Conservation (phyloP, 2,329 filamentous ascomycete genomes). For the Setomelanomma holmii region DNA sequence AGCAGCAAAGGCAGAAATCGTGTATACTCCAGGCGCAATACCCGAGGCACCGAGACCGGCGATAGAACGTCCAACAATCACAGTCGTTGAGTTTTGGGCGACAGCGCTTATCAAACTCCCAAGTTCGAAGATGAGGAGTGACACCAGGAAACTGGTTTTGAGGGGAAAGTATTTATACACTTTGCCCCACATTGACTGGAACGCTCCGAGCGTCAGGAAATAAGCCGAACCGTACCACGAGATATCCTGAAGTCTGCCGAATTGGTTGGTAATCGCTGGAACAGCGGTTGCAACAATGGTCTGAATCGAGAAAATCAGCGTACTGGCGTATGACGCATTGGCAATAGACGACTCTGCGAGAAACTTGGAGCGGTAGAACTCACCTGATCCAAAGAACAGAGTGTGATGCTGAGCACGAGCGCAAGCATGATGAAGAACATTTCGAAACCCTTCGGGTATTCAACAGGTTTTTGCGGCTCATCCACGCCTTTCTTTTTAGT, state of each 20-base stretch:
- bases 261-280: constrained; percentile 38
- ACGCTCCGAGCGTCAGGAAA: constrained; percentile 53
- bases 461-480: constrained; percentile 6
- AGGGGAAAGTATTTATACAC: constrained; percentile 55
- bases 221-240: constrained; percentile 45
- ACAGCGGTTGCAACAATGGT: constrained; percentile 41
- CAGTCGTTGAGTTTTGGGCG: constrained; percentile 42
- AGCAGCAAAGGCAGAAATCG: constrained; percentile 54
- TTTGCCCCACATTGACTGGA: constrained; percentile 57
- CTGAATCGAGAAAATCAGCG: constrained; percentile 23
- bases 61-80: constrained; percentile 51
- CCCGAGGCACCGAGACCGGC: constrained; percentile 49
- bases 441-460: constrained; percentile 21
- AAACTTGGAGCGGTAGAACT: neutral
- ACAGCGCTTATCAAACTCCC: constrained; percentile 62
- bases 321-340: constrained; percentile 6
- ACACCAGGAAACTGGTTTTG: constrained; percentile 46
- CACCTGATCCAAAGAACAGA: constrained; percentile 5
- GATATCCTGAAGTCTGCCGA: constrained; percentile 28
- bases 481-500: constrained; percentile 1
- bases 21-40: constrained; percentile 41
- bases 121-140: constrained; percentile 59
- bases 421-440: constrained; percentile 29
- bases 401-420: constrained; percentile 20
- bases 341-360: constrained; percentile 10